These are phyloP conservation scores for Wickerhamiella vanderwaltii DNA, from an alignment of 805 yeast species.

Conservation along the genomic window DNA sequence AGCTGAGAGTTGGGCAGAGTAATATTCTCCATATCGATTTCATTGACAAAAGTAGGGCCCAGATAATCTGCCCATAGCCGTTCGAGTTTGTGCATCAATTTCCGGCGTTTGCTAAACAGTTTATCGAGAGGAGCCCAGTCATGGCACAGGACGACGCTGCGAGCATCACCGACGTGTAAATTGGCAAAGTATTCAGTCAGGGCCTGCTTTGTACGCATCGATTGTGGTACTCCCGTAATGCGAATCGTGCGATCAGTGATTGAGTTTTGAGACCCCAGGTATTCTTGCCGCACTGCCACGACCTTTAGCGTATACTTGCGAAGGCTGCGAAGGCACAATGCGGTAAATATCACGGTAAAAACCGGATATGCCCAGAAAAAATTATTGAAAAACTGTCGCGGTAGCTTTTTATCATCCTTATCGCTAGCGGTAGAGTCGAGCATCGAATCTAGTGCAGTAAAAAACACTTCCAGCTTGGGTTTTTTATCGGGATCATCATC, in stretches of 20 bases:
- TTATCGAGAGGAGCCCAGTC: constrained; percentile 72
- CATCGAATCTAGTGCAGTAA: background rate
- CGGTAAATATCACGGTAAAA: constrained; percentile 78
- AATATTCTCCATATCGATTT: constrained; percentile 13
- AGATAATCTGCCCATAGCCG: constrained; percentile 59
- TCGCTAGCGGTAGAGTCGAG: background rate
- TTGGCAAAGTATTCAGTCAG: constrained; percentile 64
- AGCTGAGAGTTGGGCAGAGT: constrained; percentile 1
- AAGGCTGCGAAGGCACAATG: constrained; percentile 33
- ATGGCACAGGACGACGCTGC: constrained; percentile 64
- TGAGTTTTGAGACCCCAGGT: constrained; percentile 75
- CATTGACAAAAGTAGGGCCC: constrained; percentile 28
- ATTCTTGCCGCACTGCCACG: constrained; percentile 63
- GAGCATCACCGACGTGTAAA: constrained; percentile 68
- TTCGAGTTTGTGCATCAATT: constrained; percentile 48
- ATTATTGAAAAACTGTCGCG: constrained; percentile 16
- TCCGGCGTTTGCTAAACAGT: constrained; percentile 47
- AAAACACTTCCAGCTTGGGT: no score
- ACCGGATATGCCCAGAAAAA: constrained; percentile 79
- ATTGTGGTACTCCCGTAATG: constrained; percentile 78
- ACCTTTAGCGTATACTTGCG: constrained; percentile 56
- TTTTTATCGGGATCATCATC: constrained; percentile 23
- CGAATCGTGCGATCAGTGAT: constrained; percentile 85
- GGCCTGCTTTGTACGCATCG: constrained; percentile 57
- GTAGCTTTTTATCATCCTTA: background rate